Evolutionary conservation across 768 basidiomycete species (phyloP), one percentile per base, ranked within the genome.

Genomic region (Tulasnella sp.): DNA sequence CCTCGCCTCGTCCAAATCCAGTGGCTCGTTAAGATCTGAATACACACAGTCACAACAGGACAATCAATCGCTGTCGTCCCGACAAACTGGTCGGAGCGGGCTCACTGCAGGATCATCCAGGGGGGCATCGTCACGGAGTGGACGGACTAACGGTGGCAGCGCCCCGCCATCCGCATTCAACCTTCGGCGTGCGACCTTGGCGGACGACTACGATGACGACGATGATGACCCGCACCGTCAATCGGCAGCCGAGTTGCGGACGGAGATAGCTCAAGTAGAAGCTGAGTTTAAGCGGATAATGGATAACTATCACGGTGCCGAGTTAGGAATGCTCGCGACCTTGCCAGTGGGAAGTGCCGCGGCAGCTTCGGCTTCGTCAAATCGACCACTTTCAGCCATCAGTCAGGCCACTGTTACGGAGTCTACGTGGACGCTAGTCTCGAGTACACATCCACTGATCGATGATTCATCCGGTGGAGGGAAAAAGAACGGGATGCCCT

Each of bases 231-330:
- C 47, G 1, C 58, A 59, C 50, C 45, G 48, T 38, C 58, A 62
- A 47, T 53, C 61, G 10, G 32, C 64, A 2, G 58, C 64, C 15
- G 64, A 65, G 52, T 27, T 65, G 29, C 50, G 64, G 23, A 61
- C 58, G n/a, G 64, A 65, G 45, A 65, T 65, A 24, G 32, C 49
- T 7, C 56, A 43, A 45, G 32, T 65, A 1, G 64, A 65, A 52
- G 63, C 52, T 0, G 64, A 65, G 53, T 63, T 56, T 41, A 56
- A 59, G 42, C 47, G 54, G 3, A 32, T 65, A n/a, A 21, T 65
- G 63, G 60, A 64, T 30, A 61, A 51, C 27, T 65, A 66, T 30
- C 56, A 65, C 43, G 64, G 64, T 17, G 61, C 60, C 13, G 64
- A 64, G 38, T 55, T 64, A 47, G 51, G 59, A 19, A 34, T 50